These are phyloP conservation scores for Fusarium setosum DNA, from an alignment of 2,329 filamentous ascomycete species.

Conservation along the genomic window DNA sequence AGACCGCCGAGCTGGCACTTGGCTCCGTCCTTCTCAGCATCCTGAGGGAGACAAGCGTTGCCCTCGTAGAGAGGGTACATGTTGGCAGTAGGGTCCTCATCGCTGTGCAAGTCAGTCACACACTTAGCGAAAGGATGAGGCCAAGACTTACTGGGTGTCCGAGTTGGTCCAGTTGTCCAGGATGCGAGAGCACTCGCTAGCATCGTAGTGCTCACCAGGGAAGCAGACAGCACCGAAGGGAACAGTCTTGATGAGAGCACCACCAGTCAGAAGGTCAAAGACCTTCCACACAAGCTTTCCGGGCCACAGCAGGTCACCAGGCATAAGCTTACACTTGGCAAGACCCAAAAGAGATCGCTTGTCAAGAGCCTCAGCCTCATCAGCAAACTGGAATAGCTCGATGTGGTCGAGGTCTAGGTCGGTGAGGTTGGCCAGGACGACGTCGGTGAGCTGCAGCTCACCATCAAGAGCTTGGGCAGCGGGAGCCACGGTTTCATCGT, in stretches of 20 bases:
- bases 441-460: slow-evolving; percentile 46
- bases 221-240: slow-evolving; percentile 48
- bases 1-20: slow-evolving; percentile 54
- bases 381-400: slow-evolving; percentile 46
- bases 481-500: slow-evolving; percentile 35
- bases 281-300: slow-evolving; percentile 42
- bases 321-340: slow-evolving; percentile 46
- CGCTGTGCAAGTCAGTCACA: slow-evolving; percentile 22
- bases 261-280: slow-evolving; percentile 47
- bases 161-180: slow-evolving; percentile 41
- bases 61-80: slow-evolving; percentile 55
- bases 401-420: slow-evolving; percentile 42
- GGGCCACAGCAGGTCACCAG: slow-evolving; percentile 47
- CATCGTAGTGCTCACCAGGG: slow-evolving; percentile 41
- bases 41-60: slow-evolving; percentile 47
- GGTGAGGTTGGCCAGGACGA: slow-evolving; percentile 45
- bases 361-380: slow-evolving; percentile 24
- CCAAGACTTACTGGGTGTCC: slow-evolving; percentile 25
- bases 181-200: slow-evolving; percentile 41
- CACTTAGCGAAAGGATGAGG: background rate
- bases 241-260: slow-evolving; percentile 46
- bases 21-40: slow-evolving; percentile 30
- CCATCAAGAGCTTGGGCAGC: slow-evolving; percentile 24
- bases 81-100: slow-evolving; percentile 18
- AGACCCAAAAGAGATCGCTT: slow-evolving; percentile 20